phyloP scores from a whole-genome alignment of 208 protist species.

The Tetramitus jugosus region DNA sequence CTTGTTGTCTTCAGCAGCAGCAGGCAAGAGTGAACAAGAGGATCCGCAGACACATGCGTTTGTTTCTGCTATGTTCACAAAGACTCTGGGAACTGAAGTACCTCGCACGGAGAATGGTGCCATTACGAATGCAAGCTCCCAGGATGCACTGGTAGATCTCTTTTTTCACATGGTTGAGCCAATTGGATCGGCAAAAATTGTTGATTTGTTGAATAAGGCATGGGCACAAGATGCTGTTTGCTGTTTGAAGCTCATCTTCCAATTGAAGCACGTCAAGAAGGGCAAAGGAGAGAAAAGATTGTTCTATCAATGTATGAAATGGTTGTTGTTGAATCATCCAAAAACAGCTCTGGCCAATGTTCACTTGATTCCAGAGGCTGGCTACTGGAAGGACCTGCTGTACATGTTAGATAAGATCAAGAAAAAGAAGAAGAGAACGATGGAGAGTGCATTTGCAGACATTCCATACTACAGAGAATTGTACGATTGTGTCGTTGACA shows the following conservation, averaged over 20 bases:
- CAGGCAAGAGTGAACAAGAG: too few species aligned
- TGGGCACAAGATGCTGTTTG: constrained; percentile 27
- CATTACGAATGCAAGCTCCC: neutral
- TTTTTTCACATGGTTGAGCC: constrained; percentile 28
- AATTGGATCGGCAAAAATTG: neutral
- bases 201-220: constrained; percentile 1
- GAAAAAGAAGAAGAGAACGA: too few species aligned
- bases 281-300: constrained; percentile 30
- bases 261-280: constrained; percentile 25
- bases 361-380: constrained; percentile 26
- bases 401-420: too few species aligned
- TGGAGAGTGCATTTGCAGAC: too few species aligned
- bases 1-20: too few species aligned
- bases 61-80: too few species aligned
- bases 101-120: constrained; percentile 5
- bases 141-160: constrained; percentile 24
- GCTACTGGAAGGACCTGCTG: constrained; percentile 30
- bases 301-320: constrained; percentile 22
- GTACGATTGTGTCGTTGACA: too few species aligned
- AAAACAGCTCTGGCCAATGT: constrained; percentile 28
- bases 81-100: too few species aligned
- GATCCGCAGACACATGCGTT: too few species aligned
- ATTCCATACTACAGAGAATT: too few species aligned
- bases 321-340: constrained; percentile 15
- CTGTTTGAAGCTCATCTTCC: constrained; percentile 31